phyloP scores from a whole-genome alignment of 306 rosid genomes.

The Lithocarpus polystachyus region DNA sequence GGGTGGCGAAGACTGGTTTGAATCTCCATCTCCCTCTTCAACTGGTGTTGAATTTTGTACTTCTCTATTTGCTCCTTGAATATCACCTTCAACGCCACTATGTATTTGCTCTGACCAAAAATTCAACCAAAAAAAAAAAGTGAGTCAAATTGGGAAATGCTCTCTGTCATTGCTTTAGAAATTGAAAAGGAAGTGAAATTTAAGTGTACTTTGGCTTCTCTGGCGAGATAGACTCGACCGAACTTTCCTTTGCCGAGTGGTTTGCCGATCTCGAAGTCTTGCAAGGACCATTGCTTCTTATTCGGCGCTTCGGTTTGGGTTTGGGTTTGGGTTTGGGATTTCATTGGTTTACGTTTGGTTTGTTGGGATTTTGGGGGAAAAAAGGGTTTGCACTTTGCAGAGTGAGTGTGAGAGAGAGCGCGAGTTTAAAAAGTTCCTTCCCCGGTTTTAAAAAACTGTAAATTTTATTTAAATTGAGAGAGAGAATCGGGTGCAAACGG shows the following conservation, averaged over 20 bases:
- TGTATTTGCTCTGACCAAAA: conserved; percentile 53
- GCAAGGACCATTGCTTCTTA: conserved; percentile 56
- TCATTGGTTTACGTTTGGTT: conserved; percentile 4
- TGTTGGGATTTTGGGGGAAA: neutral
- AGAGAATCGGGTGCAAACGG: no score
- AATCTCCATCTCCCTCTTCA: conserved; percentile 80
- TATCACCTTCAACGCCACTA: conserved; percentile 76
- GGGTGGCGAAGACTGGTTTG: conserved; percentile 66
- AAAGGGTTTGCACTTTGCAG: no score
- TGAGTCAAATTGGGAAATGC: no score
- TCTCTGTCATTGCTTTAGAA: neutral
- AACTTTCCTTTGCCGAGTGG: conserved; percentile 85
- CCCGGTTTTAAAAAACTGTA: no score
- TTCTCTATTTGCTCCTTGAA: conserved; percentile 72
- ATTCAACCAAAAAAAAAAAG: neutral
- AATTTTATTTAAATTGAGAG: no score
- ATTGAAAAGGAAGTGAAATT: no score
- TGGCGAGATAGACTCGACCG: conserved; percentile 81
- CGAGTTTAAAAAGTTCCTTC: no score
- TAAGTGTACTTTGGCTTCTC: conserved; percentile 54
- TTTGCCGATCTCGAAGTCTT: conserved; percentile 75
- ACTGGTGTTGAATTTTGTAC: conserved; percentile 64
- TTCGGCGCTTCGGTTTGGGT: neutral
- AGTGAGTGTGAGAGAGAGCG: no score
- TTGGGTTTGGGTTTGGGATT: neutral